Percentiles rank a stretch among this genome's conserved stretches.
Evolutionary conservation across 1,139 yeast species (phyloP).

Genomic region (Pichia sp.): DNA sequence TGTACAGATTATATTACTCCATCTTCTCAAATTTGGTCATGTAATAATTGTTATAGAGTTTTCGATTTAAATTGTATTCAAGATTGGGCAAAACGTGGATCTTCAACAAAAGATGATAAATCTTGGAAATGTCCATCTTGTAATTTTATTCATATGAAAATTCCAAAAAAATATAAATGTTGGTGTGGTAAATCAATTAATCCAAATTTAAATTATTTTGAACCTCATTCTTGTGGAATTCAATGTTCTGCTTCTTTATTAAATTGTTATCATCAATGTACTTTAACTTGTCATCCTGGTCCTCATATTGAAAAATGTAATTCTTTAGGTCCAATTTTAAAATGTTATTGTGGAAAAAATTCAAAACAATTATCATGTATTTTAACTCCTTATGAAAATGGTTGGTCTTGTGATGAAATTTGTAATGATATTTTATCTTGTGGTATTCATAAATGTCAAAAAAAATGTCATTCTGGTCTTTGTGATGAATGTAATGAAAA

Average conservation of each 20-base stretch:
- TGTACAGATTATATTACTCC: conserved; percentile 77
- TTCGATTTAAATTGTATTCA: conserved; percentile 75
- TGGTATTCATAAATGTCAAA: conserved; percentile 61
- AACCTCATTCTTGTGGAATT: conserved; percentile 89
- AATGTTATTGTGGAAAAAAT: conserved; percentile 71
- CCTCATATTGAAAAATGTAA: conserved; percentile 76
- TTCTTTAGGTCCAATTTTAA: conserved; percentile 63
- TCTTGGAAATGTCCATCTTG: conserved; percentile 91
- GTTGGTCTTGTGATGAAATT: conserved; percentile 61
- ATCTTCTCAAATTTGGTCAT: conserved; percentile 67
- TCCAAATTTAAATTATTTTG: conserved; percentile 53
- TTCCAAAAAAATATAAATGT: conserved; percentile 65
- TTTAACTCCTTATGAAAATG: conserved; percentile 57
- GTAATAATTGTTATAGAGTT: conserved; percentile 65
- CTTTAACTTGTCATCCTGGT: conserved; percentile 81
- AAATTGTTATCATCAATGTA: conserved; percentile 67
- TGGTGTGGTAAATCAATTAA: conserved; percentile 84
- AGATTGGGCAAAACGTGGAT: conserved; percentile 77
- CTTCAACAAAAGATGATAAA: conserved; percentile 46
- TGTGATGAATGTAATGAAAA: conserved; percentile 65
- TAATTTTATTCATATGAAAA: conserved; percentile 44
- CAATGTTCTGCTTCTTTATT: conserved; percentile 52
- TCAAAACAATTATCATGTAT: conserved; percentile 65
- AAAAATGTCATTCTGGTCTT: conserved; percentile 63
- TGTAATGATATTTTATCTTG: conserved; percentile 64